Evolutionary conservation across 2,329 filamentous ascomycete species (phyloP), one percentile per base, ranked within the genome.

Genomic region (Cytospora mali): DNA sequence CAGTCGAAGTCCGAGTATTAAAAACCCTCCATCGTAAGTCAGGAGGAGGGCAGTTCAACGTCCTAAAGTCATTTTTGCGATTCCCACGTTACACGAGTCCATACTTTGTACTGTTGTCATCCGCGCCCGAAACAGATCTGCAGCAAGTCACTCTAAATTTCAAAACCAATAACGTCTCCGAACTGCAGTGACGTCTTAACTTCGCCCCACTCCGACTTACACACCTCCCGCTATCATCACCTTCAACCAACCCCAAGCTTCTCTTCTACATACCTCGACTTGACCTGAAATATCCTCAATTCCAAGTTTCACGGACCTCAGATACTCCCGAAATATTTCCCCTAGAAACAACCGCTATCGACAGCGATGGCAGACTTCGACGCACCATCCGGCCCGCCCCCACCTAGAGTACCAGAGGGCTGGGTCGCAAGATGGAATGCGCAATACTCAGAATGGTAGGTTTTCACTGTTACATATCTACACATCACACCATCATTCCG

Each of bases 381-480:
- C 60, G 76, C 83, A 58, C 84, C 84, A 2, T 56, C 76, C 27
- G 84, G 83, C 27, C 84, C 84, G 53, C 83, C 84, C 68, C 84
- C 84, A 55, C 84, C 83, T 66, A 81, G 78, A 72, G 82, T 84
- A 1, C 92, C 91, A 2, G 89, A 91, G 70, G 93, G 93, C 70
- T 97, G 92, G 91, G 88, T 91, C 71, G 89, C 89, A 13, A 85
- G 92, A 67, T 96, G 88, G 85, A 95, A 96, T 75, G 87, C 90
- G 0, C 88, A 95, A 72, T 97, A 97, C 80, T 89, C 89, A 71
- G 89, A 95, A 83, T 97, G 91, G 73, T 74, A 60, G 55, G 73
- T 52, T 9, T 16, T 28, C 42, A 16, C 56, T 11, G n/a, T 28
- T 23, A 49, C 61, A 18, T 39, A 42, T n/a, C 18, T 7, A n/a